Percentiles rank a stretch among this genome's conserved stretches.
Evolutionary conservation across 2,329 filamentous ascomycete genomes (phyloP).

Genomic region (Ceratocystis papillata): DNA sequence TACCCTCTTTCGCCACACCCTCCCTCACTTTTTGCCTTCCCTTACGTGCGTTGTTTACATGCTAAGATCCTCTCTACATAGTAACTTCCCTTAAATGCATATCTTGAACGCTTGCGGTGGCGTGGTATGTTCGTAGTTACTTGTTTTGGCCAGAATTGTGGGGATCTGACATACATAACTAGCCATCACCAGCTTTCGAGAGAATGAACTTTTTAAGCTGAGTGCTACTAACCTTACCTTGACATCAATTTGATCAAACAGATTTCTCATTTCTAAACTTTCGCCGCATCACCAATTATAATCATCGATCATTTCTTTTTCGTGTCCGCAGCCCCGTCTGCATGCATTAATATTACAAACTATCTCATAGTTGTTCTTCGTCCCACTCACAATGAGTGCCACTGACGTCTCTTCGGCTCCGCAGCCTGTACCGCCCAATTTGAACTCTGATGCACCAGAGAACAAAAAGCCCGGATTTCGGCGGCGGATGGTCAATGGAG

Average conservation of each 20-base stretch:
- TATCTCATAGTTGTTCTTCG: background rate
- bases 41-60: background rate
- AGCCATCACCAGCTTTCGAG: background rate
- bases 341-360: background rate
- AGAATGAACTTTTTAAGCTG: background rate
- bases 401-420: background rate
- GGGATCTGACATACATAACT: background rate
- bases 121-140: background rate
- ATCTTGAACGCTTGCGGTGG: background rate
- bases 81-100: background rate
- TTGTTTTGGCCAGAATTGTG: background rate
- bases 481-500: conserved; percentile 37
- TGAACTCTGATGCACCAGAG: background rate
- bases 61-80: background rate
- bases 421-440: background rate
- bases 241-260: background rate
- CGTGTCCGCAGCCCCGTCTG: background rate
- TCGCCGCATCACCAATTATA: background rate
- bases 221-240: background rate
- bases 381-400: background rate
- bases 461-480: conserved; percentile 40
- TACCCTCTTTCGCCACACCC: background rate
- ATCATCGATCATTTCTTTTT: background rate
- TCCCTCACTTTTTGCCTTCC: conserved; percentile 9
- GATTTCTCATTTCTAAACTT: background rate